Base-by-base conservation (phyloP, 345 rosid species). In the Gynandropsis gynandra region DNA sequence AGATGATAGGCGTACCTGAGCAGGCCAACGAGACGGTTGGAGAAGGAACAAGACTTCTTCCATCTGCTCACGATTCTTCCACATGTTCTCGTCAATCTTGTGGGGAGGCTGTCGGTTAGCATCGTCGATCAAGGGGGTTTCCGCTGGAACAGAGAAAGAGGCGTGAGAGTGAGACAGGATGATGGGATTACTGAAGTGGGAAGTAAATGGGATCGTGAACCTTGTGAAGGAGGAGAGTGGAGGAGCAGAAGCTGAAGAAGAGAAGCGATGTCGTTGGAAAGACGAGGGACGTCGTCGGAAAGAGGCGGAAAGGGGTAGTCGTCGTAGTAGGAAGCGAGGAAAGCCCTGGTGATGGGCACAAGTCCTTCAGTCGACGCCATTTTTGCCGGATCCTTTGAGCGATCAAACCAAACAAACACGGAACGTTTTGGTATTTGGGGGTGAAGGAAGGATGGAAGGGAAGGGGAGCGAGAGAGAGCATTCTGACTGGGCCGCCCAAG, bases 1-100 rank as follows among this genome's bases (percentile, higher is more conserved):
- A 32, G 9, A 37, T 2, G 4, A 24, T 24, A 2, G 29, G 29
- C 29, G 29, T 24, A 83, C 97, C 52, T 61, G 39, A 8, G 59
- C 19, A 10, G 98, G 98, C 85, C 86, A 83, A 53, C 58, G 80
- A 20, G 87, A 73, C 58, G 66, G 70, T 41, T 79, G 77, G 31
- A 87, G 83, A 61, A 90, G 69, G 71, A 71, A 84, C 19, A 87
- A 31, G 45, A 87, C 80, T 76, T 90, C 96, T 58, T 90, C 96
- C 68, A 90, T 70, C 50, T 80, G 87, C 64, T 84, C 96, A 38
- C 96, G 74, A 66, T 90, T 87, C 78, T 79, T 90, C 96, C 98
- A 90, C 87, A 90, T 76, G 74, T 90, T 90, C 74, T 87, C 96
- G 56, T 90, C 98, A 15, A 90, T 80, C 71, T 90, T 90, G 68